Base-by-base conservation (phyloP, 768 basidiomycete genomes). In the Amanita inopinata region DNA sequence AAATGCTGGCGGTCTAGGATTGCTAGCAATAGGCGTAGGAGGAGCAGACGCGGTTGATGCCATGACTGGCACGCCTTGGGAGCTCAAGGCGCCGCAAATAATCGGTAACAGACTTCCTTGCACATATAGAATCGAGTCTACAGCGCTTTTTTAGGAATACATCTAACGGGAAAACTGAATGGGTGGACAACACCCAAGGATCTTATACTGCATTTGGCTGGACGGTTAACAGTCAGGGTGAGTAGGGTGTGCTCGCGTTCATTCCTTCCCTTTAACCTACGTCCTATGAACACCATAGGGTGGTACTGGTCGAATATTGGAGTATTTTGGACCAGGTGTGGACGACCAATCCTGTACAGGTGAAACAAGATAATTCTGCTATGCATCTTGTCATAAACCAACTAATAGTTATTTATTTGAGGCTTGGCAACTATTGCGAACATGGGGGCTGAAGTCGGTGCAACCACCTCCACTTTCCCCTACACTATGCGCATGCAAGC, bases 381-480 rank as follows among this genome's bases (percentile, higher is more conserved):
- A 3, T 31, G 7, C 8, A 31, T 20, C 38, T 20, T 5, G 30
- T 22, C 15, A 4, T 18, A 30, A 10, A 40, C 30, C 32, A 7
- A 43, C 27, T 30, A 7, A 27, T 33, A 36, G 45, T n/a, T n/a
- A 10, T 33, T 18, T 38, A 24, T 15, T 28, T 8, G 38, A 85
- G 86, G 88, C 43, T 65, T 96, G 41, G 96, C 94, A 1, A 98
- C 96, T 1, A 85, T 99, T 43, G 85, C 89, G 33, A 98, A 99
- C 62, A 99, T 98, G 96, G 96, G 96, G 38, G 96, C 96, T 9
- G 96, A 99, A 68, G 93, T 98, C n/a, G 96, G 96, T 28, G 96
- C 96, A n/a, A 99, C 96, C 1, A 98, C 96, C 0, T 94, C 93
- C 1, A 90, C 86, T 4, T 99, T 99, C 73, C 93, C 94, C 3